These are phyloP conservation scores for Vairimorpha apis DNA, from an alignment of 371 early-diverging fungal species.

Conservation along the genomic window DNA sequence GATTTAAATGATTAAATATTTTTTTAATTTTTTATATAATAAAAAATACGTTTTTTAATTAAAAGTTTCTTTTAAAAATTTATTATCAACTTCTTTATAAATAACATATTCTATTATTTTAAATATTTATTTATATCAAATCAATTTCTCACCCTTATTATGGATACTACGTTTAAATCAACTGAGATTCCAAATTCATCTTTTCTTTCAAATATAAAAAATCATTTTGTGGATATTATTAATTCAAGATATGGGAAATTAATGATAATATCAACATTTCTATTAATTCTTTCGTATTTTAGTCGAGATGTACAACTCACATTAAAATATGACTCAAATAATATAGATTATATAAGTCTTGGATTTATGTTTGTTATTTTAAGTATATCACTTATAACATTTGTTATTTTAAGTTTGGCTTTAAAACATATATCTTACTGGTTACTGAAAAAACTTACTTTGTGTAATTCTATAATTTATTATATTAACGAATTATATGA, in stretches of 20 bases:
- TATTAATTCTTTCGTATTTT: background rate
- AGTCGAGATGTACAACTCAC: constrained; percentile 11
- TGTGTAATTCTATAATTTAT: constrained; percentile 27
- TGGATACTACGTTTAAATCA: no score
- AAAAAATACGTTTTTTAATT: no score
- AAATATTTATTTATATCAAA: no score
- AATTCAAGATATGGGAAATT: constrained; percentile 6
- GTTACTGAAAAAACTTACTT: constrained; percentile 20
- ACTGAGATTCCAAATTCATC: no score
- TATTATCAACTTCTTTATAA: no score
- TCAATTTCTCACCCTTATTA: no score
- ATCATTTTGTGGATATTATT: constrained; percentile 16
- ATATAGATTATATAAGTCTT: background rate
- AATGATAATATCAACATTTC: background rate
- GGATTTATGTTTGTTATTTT: constrained; percentile 2
- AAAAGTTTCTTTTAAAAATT: no score
- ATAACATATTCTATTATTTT: no score
- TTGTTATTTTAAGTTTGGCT: constrained; percentile 14
- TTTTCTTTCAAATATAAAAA: no score
- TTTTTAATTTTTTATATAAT: no score
- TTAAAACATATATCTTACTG: constrained; percentile 17
- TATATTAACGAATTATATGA: constrained; percentile 44
- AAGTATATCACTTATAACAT: background rate
- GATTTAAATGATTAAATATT: no score
- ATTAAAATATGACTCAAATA: constrained; percentile 6